A percentile compares a stretch with the other conserved stretches of the same genome.
Evolutionary conservation across 2,329 filamentous ascomycete species (phyloP).

Genomic region (Fusarium haematococcum): DNA sequence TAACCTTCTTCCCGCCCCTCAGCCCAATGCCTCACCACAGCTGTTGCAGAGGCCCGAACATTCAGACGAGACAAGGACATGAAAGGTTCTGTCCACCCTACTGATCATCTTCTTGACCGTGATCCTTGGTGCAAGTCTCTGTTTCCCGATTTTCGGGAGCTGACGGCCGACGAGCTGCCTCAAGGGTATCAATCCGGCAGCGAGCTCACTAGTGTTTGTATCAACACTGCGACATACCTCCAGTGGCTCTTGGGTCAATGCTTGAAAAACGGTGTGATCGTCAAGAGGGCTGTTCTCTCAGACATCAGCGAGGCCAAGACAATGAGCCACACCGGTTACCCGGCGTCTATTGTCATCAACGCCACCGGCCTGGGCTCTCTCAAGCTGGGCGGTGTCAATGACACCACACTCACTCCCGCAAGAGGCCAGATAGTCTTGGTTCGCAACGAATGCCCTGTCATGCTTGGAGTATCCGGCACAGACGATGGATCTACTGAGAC

Average conservation of each 20-base stretch:
- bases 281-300: conserved; percentile 70
- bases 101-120: neutral
- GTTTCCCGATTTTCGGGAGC: neutral
- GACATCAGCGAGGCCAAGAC: conserved; percentile 76
- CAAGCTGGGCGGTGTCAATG: conserved; percentile 83
- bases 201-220: conserved; percentile 86
- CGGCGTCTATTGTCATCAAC: conserved; percentile 72
- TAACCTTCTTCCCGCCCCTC: neutral
- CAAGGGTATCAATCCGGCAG: conserved; percentile 67
- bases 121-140: neutral
- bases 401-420: conserved; percentile 76
- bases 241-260: conserved; percentile 87
- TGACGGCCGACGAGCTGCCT: neutral
- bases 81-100: neutral
- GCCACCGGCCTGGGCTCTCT: conserved; percentile 82
- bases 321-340: conserved; percentile 14
- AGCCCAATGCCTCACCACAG: neutral
- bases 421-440: conserved; percentile 88
- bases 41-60: neutral
- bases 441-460: conserved; percentile 75
- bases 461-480: conserved; percentile 76
- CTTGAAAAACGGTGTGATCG: conserved; percentile 75
- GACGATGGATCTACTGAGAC: conserved; percentile 79
- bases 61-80: neutral
- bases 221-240: conserved; percentile 89